Base-by-base conservation (phyloP, 257 asterid species). In the Plantago major region DNA sequence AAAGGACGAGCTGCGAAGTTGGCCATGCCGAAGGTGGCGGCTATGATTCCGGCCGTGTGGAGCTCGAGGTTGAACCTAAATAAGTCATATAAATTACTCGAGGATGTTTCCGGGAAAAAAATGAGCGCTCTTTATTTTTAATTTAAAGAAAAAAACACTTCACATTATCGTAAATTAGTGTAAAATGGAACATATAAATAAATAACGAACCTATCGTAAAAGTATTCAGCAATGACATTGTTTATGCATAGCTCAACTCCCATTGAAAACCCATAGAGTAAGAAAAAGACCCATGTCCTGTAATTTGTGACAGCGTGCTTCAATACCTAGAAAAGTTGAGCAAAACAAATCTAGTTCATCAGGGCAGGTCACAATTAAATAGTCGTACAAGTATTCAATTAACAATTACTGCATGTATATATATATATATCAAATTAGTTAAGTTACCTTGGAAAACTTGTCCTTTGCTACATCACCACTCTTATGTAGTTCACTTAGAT, bases 211-310 rank as follows among this genome's bases (percentile, higher is more conserved):
- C 58, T 52, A 15, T 52, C 58, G 10, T 22, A 52, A n/a, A n/a
- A n/a, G n/a, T n/a, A n/a, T n/a, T n/a, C n/a, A n/a, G n/a, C n/a
- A n/a, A n/a, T n/a, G n/a, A 52, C 58, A 52, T 52, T 52, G 42
- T 52, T 52, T 52, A 52, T 52, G 58, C 58, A 52, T 52, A 52
- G 58, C 42, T 52, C 38, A 22, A 52, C 58, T 52, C 58, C 58
- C 58, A 52, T 52, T 22, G 58, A 52, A 52, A 52, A 52, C 10
- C 58, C 58, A 19, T 52, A 52, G 42, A 52, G 58, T 0, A 52
- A 8, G 58, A 52, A 52, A 52, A 52, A 52, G 42, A 52, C 58
- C 58, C 58, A 52, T 26, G 58, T 52, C 42, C 58, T 52, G 30
- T 52, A 52, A 38, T 52, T 52, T 9, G 58, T 52, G 42, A 52